Percentiles rank a stretch among this genome's conserved stretches.
phyloP scores from a whole-genome alignment of 2,329 filamentous ascomycete genomes.

The Neurospora sp. region DNA sequence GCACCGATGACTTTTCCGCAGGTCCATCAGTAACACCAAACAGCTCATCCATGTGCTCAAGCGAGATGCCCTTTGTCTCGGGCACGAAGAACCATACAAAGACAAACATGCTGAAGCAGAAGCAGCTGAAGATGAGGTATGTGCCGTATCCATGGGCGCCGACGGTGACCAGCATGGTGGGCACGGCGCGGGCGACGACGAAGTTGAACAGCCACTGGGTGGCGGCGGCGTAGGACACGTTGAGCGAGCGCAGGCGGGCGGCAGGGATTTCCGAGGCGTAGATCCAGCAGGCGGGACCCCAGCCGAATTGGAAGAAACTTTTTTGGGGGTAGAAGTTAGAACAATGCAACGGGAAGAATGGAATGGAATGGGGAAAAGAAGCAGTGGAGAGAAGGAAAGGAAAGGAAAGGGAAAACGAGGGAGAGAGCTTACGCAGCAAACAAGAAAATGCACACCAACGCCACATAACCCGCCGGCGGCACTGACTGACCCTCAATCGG shows the following conservation, averaged over 20 bases:
- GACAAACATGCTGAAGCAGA: constrained; percentile 53
- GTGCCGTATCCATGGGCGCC: constrained; percentile 32
- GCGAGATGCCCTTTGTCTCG: constrained; percentile 50
- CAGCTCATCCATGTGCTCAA: constrained; percentile 21
- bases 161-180: constrained; percentile 47
- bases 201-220: constrained; percentile 65
- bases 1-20: background rate
- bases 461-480: constrained; percentile 50
- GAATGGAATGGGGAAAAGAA: background rate
- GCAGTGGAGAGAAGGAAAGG: background rate
- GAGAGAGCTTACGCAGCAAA: constrained; percentile 33
- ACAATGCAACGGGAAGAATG: background rate
- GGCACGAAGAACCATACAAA: constrained; percentile 53
- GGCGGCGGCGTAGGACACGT: constrained; percentile 54
- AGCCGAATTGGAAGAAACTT: constrained; percentile 44
- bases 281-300: constrained; percentile 58
- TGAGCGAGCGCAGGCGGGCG: constrained; percentile 49
- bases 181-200: constrained; percentile 53
- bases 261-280: constrained; percentile 47
- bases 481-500: constrained; percentile 38
- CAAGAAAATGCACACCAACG: constrained; percentile 55
- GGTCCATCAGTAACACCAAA: constrained; percentile 19
- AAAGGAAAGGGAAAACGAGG: background rate
- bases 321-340: background rate
- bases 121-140: constrained; percentile 54